Evolutionary conservation across 2,329 filamentous ascomycete species (phyloP).

Genomic region (Colletotrichum lini): DNA sequence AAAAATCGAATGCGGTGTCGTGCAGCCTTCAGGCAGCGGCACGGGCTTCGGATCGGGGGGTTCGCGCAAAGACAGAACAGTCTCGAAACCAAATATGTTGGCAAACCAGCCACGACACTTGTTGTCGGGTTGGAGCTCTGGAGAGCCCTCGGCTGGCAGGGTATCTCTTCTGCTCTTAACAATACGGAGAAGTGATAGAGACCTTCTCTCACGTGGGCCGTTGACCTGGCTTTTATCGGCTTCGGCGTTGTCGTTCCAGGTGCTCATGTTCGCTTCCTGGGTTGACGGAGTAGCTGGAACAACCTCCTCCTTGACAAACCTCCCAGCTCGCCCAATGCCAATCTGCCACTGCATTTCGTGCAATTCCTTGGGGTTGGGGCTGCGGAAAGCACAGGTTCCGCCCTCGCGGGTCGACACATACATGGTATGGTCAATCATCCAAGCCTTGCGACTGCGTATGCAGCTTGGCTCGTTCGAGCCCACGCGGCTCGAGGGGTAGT

Average conservation of each 20-base stretch:
- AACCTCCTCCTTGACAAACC: constrained; percentile 53
- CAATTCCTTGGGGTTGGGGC: constrained; percentile 56
- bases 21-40: constrained; percentile 52
- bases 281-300: constrained; percentile 40
- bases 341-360: constrained; percentile 59
- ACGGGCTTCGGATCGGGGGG: constrained; percentile 38
- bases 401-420: constrained; percentile 56
- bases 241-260: constrained; percentile 34
- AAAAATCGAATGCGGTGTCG: constrained; percentile 61
- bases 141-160: neutral
- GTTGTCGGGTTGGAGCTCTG: neutral
- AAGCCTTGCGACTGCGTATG: constrained; percentile 57
- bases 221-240: neutral
- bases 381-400: constrained; percentile 56
- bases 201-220: neutral
- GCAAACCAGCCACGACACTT: constrained; percentile 29
- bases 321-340: constrained; percentile 48
- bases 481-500: constrained; percentile 47
- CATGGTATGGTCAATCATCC: constrained; percentile 60
- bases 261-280: constrained; percentile 39
- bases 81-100: constrained; percentile 33
- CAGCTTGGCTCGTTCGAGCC: constrained; percentile 50
- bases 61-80: constrained; percentile 29
- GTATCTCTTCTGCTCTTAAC: constrained; percentile 8
- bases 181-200: constrained; percentile 2